phyloP scores from a whole-genome alignment of 441 rosid genomes.

The Aleurites moluccanus region DNA sequence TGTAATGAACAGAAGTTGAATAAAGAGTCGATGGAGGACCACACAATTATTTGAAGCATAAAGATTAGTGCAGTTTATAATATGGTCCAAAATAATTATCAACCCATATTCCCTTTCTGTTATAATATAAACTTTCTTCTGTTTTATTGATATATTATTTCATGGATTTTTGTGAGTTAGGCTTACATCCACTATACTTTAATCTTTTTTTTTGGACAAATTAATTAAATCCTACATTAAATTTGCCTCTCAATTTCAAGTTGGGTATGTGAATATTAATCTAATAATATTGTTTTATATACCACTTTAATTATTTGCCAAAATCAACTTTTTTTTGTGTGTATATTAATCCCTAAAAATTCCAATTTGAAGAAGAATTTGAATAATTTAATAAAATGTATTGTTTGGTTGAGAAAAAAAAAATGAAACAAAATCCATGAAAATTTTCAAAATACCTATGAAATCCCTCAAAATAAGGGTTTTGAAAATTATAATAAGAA shows the following conservation, averaged over 20 bases:
- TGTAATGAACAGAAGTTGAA: slow-evolving; percentile 21
- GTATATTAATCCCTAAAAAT: no score
- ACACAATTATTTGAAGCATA: slow-evolving; percentile 36
- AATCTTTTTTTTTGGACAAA: slow-evolving; percentile 1
- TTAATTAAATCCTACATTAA: not conserved
- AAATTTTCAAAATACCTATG: no score
- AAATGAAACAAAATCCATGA: no score
- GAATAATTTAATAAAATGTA: no score
- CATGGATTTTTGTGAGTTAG: not conserved
- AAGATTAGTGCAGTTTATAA: slow-evolving; percentile 37
- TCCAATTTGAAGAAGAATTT: no score
- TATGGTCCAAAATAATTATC: slow-evolving; percentile 45
- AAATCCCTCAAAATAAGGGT: no score
- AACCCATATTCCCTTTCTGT: slow-evolving; percentile 15
- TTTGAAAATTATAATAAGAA: no score
- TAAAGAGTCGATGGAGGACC: slow-evolving; percentile 42
- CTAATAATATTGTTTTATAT: not conserved
- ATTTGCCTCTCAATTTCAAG: no score
- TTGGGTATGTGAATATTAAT: slow-evolving; percentile 2
- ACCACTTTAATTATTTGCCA: not conserved
- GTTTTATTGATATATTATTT: not conserved
- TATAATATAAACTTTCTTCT: not conserved
- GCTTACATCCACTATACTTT: slow-evolving; percentile 5
- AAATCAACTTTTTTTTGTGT: no score
- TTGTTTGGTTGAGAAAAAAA: no score